Evolutionary conservation across 2,329 filamentous ascomycete species (phyloP), one percentile per base, ranked within the genome.

Genomic region (Domatiomyces globalis): DNA sequence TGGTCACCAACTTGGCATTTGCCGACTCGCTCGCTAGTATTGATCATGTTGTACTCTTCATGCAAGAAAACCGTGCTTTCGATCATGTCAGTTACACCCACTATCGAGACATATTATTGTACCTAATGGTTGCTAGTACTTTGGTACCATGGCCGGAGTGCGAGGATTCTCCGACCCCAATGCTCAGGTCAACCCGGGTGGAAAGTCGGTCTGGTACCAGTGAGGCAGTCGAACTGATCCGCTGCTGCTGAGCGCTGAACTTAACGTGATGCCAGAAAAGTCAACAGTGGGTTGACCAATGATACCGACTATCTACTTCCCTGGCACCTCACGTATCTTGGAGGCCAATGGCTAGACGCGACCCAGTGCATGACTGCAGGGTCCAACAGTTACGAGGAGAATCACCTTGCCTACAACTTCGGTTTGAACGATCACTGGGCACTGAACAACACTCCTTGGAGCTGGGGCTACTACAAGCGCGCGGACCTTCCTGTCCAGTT

Each of bases 131-230:
- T 65, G 66, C 45, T 65, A 77, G 65, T 77, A 77, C 56, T 77
- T 76, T 61, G 74, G 74, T 9, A 75, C 73, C 2, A 76, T 77
- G 74, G 71, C 74, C 2, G 74, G 74, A 18, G 71, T 77, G 39
- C 70, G 75, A 39, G 75, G 75, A 5, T 78, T 78, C 61, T 71
- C 71, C 22, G 76, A 79, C 55, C 75, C 76, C 5, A 79, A 79
- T 51, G 66, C 75, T 1, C 73, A 77, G 55, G 61, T 72, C 48
- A 76, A 76, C 49, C 57, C 67, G 7, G 63, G 70, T 54, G 68
- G 71, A 2, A 61, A 64, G 20, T 64, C 70, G 1, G 69, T 74
- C 17, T 76, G 69, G 66, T 66, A 74, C 51, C 74, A 76, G 66
- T 74, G 51, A 61, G 70, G 67, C n/a, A 22, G 39, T 5, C 39